These are phyloP conservation scores for Exophiala sp. DNA, from an alignment of 2,329 filamentous ascomycete species.

Conservation along the genomic window DNA sequence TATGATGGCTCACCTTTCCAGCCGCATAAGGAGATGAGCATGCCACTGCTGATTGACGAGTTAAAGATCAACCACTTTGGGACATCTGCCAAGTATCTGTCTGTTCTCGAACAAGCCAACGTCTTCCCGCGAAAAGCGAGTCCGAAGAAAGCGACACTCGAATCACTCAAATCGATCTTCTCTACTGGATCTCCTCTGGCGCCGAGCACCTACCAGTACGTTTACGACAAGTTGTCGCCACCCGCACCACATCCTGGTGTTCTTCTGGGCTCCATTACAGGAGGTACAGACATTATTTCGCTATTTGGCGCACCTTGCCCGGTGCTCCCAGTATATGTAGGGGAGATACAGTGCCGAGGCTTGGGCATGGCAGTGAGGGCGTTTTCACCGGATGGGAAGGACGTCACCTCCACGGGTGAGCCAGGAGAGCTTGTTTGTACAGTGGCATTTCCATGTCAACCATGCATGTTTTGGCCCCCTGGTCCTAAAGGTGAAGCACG, in stretches of 20 bases:
- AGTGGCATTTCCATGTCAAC: constrained; percentile 83
- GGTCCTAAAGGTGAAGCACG: constrained; percentile 67
- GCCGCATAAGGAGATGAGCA: constrained; percentile 72
- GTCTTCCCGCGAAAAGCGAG: constrained; percentile 57
- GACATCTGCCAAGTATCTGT: constrained; percentile 90
- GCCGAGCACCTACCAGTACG: constrained; percentile 86
- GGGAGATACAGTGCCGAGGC: constrained; percentile 74
- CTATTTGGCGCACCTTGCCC: constrained; percentile 85
- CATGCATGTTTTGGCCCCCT: constrained; percentile 74
- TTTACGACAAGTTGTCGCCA: constrained; percentile 62
- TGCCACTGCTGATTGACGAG: constrained; percentile 77
- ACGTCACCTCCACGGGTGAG: constrained; percentile 60
- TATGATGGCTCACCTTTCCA: constrained; percentile 92
- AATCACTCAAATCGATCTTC: constrained; percentile 75
- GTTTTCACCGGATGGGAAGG: constrained; percentile 54
- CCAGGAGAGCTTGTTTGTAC: constrained; percentile 87
- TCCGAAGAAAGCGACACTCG: constrained; percentile 38
- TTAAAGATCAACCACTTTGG: constrained; percentile 88
- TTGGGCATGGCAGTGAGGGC: constrained; percentile 71
- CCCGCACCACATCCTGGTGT: constrained; percentile 65
- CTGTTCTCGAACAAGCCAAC: constrained; percentile 76
- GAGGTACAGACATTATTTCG: constrained; percentile 94
- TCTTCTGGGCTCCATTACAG: constrained; percentile 89
- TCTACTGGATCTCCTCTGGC: constrained; percentile 90
- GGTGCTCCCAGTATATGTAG: constrained; percentile 66